phyloP scores from a whole-genome alignment of 2,329 filamentous ascomycete species.

The Geosmithia morbida region DNA sequence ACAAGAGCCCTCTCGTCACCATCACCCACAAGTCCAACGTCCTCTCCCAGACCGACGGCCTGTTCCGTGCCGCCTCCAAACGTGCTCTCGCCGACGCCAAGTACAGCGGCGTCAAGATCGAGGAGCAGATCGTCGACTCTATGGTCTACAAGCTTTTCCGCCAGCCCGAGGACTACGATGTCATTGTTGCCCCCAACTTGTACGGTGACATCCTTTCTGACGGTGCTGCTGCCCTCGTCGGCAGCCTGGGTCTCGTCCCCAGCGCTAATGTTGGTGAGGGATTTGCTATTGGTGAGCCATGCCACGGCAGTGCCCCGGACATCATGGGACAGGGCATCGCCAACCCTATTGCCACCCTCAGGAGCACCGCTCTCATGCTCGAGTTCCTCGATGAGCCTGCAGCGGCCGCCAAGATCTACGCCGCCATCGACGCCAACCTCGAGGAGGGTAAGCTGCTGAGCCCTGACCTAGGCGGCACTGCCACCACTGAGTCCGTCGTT shows the following conservation, averaged over 20 bases:
- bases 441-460: conserved; percentile 70
- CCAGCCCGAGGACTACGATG: conserved; percentile 87
- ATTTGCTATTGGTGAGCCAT: conserved; percentile 95
- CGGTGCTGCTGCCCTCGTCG: conserved; percentile 85
- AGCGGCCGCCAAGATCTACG: conserved; percentile 81
- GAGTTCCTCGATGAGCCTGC: conserved; percentile 83
- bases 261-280: conserved; percentile 88
- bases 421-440: conserved; percentile 80
- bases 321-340: conserved; percentile 88
- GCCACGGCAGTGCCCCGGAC: conserved; percentile 90
- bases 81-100: conserved; percentile 51
- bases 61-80: conserved; percentile 75
- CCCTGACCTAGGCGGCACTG: conserved; percentile 81
- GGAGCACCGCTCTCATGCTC: conserved; percentile 86
- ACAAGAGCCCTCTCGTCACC: conserved; percentile 64
- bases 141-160: conserved; percentile 99
- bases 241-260: conserved; percentile 81
- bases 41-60: conserved; percentile 85
- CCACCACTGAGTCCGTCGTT: conserved; percentile 74
- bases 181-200: conserved; percentile 93
- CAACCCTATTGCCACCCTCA: conserved; percentile 89
- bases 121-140: conserved; percentile 97
- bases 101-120: conserved; percentile 53
- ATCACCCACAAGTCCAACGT: conserved; percentile 99
- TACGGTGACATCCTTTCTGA: conserved; percentile 97